These are phyloP conservation scores for Russula vinacea DNA, from an alignment of 768 basidiomycete species.

Conservation along the genomic window DNA sequence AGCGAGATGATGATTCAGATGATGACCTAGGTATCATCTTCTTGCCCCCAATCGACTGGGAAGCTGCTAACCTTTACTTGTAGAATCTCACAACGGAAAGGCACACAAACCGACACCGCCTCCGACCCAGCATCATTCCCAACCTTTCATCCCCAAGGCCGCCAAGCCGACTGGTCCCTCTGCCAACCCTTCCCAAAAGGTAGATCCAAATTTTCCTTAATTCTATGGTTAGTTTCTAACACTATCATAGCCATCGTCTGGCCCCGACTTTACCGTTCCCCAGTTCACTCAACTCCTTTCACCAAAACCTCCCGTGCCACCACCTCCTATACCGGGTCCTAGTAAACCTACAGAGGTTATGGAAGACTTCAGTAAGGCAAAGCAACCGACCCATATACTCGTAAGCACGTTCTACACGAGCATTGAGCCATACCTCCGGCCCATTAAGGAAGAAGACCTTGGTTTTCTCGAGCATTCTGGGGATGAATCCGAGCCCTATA, in stretches of 20 bases:
- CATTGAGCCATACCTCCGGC: slow-evolving; percentile 86
- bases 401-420: slow-evolving; percentile 81
- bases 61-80: slow-evolving; percentile 14
- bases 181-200: slow-evolving; percentile 50
- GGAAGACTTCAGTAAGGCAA: slow-evolving; percentile 87
- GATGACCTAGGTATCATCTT: slow-evolving; percentile 51
- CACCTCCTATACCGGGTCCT: slow-evolving; percentile 73
- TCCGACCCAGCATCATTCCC: slow-evolving; percentile 38
- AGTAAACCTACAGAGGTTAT: slow-evolving; percentile 75
- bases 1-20: slow-evolving; percentile 74
- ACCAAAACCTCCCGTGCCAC: slow-evolving; percentile 58
- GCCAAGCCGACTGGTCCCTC: slow-evolving; percentile 50
- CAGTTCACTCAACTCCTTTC: slow-evolving; percentile 49
- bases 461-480: slow-evolving; percentile 88
- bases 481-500: slow-evolving; percentile 86
- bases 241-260: slow-evolving; percentile 35
- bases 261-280: slow-evolving; percentile 65
- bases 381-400: slow-evolving; percentile 66
- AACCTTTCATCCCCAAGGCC: slow-evolving; percentile 49
- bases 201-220: slow-evolving; percentile 26
- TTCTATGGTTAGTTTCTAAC: neutral
- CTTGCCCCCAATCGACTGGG: slow-evolving; percentile 3
- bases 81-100: slow-evolving; percentile 36
- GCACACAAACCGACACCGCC: slow-evolving; percentile 52
- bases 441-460: slow-evolving; percentile 91